These are phyloP conservation scores for Arthrobotrys pseudoclavata DNA, from an alignment of 2,329 filamentous ascomycete species.

Conservation along the genomic window DNA sequence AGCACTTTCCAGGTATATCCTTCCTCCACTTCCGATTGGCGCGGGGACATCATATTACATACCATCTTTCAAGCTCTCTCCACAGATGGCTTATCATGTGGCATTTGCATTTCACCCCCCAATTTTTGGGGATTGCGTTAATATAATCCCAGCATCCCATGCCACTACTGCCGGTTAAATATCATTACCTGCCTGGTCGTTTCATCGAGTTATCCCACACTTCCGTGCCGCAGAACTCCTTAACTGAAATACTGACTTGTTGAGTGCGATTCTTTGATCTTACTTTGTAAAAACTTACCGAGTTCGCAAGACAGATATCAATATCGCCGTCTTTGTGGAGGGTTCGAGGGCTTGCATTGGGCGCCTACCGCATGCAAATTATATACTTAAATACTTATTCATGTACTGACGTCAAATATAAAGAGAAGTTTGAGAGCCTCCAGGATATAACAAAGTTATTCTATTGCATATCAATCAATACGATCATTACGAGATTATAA, in stretches of 20 bases:
- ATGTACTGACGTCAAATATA: neutral
- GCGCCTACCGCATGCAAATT: constrained; percentile 18
- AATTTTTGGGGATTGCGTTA: constrained; percentile 28
- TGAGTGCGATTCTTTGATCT: constrained; percentile 2
- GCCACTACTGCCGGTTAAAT: constrained; percentile 58
- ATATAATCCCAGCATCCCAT: constrained; percentile 39
- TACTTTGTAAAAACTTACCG: neutral
- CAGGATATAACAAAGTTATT: constrained; percentile 1
- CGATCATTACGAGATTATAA: constrained; percentile 44
- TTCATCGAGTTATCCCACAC: constrained; percentile 41
- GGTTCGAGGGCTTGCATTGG: constrained; percentile 33
- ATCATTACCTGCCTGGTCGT: constrained; percentile 31
- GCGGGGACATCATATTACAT: constrained; percentile 18
- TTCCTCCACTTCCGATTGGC: constrained; percentile 55
- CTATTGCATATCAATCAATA: constrained; percentile 1
- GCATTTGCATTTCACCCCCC: constrained; percentile 14
- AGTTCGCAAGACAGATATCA: constrained; percentile 28
- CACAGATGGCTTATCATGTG: constrained; percentile 20
- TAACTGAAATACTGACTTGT: constrained; percentile 12
- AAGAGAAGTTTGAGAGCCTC: constrained; percentile 7
- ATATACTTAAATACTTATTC: neutral
- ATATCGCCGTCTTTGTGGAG: constrained; percentile 37
- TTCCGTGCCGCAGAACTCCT: constrained; percentile 50
- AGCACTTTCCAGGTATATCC: constrained; percentile 31
- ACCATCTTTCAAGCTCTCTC: neutral